These are phyloP conservation scores for Spergularia bocconei DNA, from an alignment of 148 eudicot genomes.

Conservation along the genomic window DNA sequence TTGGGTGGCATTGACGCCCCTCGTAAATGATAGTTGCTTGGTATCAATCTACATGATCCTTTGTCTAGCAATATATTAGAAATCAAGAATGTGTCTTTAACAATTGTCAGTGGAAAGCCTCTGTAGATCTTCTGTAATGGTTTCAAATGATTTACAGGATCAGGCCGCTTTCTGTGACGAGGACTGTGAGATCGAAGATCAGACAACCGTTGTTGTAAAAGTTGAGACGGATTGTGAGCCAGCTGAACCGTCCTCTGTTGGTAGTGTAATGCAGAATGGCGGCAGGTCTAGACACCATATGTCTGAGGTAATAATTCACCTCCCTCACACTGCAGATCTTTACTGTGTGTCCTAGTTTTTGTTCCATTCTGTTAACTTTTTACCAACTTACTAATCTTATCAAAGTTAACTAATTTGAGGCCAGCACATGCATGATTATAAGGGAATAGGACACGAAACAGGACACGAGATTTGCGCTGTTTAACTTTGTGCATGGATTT, in stretches of 20 bases:
- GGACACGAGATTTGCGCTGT: too few species aligned
- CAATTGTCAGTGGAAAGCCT: too few species aligned
- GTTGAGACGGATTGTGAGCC: conserved; percentile 32
- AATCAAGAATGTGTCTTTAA: neutral
- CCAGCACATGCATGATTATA: too few species aligned
- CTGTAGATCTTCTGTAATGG: neutral
- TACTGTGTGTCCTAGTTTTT: too few species aligned
- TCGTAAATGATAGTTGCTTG: neutral
- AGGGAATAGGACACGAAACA: too few species aligned
- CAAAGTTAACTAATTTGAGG: too few species aligned
- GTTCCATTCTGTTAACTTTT: neutral
- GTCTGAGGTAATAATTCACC: conserved; percentile 43
- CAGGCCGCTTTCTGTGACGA: conserved; percentile 27
- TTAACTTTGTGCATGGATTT: too few species aligned
- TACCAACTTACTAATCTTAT: neutral
- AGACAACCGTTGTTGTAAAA: conserved; percentile 15
- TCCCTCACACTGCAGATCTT: neutral
- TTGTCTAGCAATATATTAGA: too few species aligned
- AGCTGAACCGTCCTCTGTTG: conserved; percentile 13
- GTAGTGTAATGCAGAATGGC: conserved; percentile 24
- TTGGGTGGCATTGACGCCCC: too few species aligned
- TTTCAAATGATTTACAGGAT: conserved; percentile 31
- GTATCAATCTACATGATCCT: neutral
- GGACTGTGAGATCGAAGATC: conserved; percentile 18
- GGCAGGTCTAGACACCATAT: conserved; percentile 46